Base-by-base conservation (phyloP, 495 filamentous ascomycete species). In the Xylaria intraflava region DNA sequence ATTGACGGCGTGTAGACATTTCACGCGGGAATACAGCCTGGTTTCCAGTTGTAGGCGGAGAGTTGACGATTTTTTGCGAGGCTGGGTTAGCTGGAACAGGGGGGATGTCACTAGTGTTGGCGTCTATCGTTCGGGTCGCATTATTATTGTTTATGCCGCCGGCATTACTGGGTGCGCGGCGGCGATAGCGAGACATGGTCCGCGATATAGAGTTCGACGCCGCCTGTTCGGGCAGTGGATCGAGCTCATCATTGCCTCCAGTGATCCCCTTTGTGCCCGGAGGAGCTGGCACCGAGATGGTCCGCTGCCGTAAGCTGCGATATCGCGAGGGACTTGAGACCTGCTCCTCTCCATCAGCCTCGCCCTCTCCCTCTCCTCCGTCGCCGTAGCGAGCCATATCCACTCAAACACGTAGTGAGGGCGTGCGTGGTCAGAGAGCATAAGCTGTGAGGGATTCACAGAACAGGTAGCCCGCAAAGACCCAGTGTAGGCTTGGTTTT, bases 181-280 rank as follows among this genome's bases (percentile, higher is more conserved):
- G 76, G 17, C 79, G 73, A 58, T 84, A 84, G 43, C 81, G 75
- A 60, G 79, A 81, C 75, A 80, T 81, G 62, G 78, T 82, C 45
- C 75, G 74, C 53, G 73, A 68, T 53, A 81, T 72, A 27, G 71
- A 69, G 27, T 30, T 64, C 10, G 49, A 44, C 55, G 47, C 17
- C 24, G 55, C 31, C 17, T 38, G 50, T 24, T 49, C 55, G 26
- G 56, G 49, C 40, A 48, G 58, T 26, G 56, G 53, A 19, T 45
- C 46, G 17, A 40, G n/a, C 3, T 20, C 47, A 26, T 36, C 39
- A 16, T 45, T 33, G 26, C 31, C 29, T 23, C 19, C 46, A 16
- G 29, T 5, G 9, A 30, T 23, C n/a, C 31, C 27, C 9, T n/a
- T 36, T 0, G 46, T 14, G 16, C 22, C 47, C 8, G 46, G 5